A percentile compares a stretch with the other conserved stretches of the same genome.
Conservation (phyloP, 2,329 filamentous ascomycete species). For the Trichoderma oligosporum region DNA sequence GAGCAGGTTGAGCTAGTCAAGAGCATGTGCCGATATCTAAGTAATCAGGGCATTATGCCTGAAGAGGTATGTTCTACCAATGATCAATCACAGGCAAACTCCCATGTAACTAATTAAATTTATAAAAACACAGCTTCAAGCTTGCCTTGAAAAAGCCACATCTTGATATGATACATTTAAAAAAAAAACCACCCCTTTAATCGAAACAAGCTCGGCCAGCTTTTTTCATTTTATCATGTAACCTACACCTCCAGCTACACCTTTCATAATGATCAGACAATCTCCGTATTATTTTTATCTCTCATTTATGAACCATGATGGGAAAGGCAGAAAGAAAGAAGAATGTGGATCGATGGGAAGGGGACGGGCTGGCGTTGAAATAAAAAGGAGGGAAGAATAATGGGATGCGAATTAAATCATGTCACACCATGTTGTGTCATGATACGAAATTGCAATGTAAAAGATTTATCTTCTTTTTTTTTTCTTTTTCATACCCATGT, state of each 20-base stretch:
- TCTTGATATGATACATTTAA: too few relatives aligned
- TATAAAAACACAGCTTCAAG: constrained; percentile 24
- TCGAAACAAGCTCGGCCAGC: not conserved
- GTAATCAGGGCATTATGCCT: constrained; percentile 55
- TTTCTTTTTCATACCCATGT: not conserved
- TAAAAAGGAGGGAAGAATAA: constrained; percentile 1
- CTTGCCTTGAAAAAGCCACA: constrained; percentile 28
- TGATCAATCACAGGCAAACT: not conserved
- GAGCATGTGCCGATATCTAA: constrained; percentile 59
- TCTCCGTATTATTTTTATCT: not conserved
- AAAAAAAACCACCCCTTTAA: too few relatives aligned
- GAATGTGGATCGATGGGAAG: not conserved
- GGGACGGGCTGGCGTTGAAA: not conserved
- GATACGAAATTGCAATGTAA: not conserved
- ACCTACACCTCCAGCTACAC: not conserved
- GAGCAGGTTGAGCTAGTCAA: constrained; percentile 83
- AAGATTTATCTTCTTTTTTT: not conserved
- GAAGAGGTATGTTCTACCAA: constrained; percentile 28
- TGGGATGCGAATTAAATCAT: not conserved
- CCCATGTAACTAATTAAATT: not conserved
- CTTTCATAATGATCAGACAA: constrained; percentile 7
- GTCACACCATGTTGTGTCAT: not conserved
- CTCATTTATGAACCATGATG: not conserved
- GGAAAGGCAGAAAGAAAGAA: not conserved
- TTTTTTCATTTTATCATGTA: constrained; percentile 5